These are phyloP conservation scores for Puccinellia tenuiflora DNA, from an alignment of 176 grass and related monocot genomes.

Conservation along the genomic window DNA sequence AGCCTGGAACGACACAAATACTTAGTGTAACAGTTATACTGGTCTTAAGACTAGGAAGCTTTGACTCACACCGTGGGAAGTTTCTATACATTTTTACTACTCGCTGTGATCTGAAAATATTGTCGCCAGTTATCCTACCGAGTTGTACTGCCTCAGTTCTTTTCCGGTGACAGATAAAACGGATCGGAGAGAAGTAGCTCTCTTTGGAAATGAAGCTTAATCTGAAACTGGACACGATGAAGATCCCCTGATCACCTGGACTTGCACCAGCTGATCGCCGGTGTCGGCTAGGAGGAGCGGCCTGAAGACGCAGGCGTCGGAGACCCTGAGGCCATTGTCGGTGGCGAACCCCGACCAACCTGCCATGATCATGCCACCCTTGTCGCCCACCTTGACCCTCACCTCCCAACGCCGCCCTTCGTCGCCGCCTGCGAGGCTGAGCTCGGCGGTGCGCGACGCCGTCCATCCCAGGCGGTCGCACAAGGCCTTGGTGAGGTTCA, in stretches of 20 bases:
- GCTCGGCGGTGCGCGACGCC: not conserved
- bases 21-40: too few species aligned
- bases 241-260: not conserved
- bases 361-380: constrained; percentile 25
- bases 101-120: too few species aligned
- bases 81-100: too few species aligned
- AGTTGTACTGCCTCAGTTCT: too few species aligned
- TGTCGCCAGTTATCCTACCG: too few species aligned
- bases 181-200: not conserved
- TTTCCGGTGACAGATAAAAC: too few species aligned
- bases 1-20: too few species aligned
- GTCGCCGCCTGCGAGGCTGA: not conserved
- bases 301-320: constrained; percentile 17
- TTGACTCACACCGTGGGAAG: too few species aligned
- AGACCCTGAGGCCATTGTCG: constrained; percentile 4
- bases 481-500: constrained; percentile 20
- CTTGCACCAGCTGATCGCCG: not conserved
- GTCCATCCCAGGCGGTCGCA: constrained; percentile 27
- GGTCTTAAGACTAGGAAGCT: too few species aligned
- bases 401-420: not conserved
- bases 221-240: not conserved
- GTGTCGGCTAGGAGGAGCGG: not conserved
- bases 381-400: constrained; percentile 18
- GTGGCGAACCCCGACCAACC: not conserved
- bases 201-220: not conserved